phyloP scores from a whole-genome alignment of 768 basidiomycete genomes.

The Trametes cingulata region DNA sequence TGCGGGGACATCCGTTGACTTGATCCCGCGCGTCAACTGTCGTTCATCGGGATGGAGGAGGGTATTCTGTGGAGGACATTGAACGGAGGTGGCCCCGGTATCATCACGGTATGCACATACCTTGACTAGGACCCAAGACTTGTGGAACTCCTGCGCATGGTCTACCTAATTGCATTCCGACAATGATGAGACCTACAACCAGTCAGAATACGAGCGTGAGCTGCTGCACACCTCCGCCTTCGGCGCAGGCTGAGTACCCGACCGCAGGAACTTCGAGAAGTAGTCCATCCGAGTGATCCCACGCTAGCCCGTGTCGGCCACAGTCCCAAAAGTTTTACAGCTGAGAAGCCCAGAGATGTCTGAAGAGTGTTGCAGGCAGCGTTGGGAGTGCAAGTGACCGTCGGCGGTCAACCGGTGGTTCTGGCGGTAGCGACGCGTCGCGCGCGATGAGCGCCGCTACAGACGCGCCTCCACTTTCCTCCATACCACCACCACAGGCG shows the following conservation, averaged over 20 bases:
- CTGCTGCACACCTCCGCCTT: conserved; percentile 44
- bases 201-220: neutral
- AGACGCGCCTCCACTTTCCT: neutral
- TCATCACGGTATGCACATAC: conserved; percentile 37
- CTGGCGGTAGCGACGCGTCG: neutral
- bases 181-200: neutral
- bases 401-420: neutral
- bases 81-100: conserved; percentile 10
- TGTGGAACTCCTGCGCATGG: conserved; percentile 70
- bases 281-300: conserved; percentile 63
- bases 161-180: conserved; percentile 39
- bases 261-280: conserved; percentile 76
- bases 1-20: conserved; percentile 76
- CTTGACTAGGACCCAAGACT: conserved; percentile 75
- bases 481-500: neutral
- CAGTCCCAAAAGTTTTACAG: neutral
- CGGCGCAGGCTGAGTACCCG: conserved; percentile 43
- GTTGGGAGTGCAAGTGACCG: neutral
- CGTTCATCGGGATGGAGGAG: conserved; percentile 89
- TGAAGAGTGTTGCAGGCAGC: neutral
- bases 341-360: no score
- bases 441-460: neutral
- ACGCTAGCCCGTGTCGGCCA: neutral
- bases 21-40: conserved; percentile 79
- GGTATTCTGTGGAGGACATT: conserved; percentile 55